Evolutionary conservation across 2,329 filamentous ascomycete species (phyloP).

Genomic region (Pseudophaeomoniella oleicola): DNA sequence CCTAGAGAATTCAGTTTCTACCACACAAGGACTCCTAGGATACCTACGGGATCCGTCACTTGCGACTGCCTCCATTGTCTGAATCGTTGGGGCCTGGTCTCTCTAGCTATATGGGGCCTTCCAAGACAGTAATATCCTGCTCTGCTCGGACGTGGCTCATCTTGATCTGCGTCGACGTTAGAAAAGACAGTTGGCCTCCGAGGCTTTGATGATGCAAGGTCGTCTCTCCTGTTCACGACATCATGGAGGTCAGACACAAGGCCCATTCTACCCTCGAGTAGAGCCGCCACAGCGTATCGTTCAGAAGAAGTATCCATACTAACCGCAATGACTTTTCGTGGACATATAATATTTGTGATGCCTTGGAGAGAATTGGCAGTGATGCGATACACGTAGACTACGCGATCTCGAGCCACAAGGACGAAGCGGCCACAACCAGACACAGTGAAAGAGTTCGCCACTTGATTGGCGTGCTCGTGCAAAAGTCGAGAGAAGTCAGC

Average conservation of each 20-base stretch:
- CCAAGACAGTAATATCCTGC: background rate
- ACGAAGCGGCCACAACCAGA: constrained; percentile 46
- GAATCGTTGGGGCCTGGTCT: background rate
- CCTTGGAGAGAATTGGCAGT: constrained; percentile 22
- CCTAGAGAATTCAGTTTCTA: background rate
- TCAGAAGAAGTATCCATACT: constrained; percentile 48
- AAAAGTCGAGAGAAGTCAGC: constrained; percentile 11
- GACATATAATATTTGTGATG: constrained; percentile 41
- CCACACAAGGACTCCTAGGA: too few relatives aligned
- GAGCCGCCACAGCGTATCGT: constrained; percentile 40
- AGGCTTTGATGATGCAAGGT: background rate
- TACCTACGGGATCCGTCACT: too few relatives aligned
- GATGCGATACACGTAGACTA: constrained; percentile 43
- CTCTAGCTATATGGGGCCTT: background rate
- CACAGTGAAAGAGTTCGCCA: constrained; percentile 30
- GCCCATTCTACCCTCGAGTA: constrained; percentile 46
- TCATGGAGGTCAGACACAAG: constrained; percentile 41
- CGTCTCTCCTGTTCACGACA: background rate
- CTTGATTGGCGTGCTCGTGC: constrained; percentile 8
- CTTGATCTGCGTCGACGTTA: background rate
- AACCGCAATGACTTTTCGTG: constrained; percentile 40
- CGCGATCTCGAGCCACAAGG: constrained; percentile 37
- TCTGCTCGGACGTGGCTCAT: background rate
- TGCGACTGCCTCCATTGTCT: background rate
- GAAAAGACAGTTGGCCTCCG: background rate